These are phyloP conservation scores for Ampelomyces quisqualis DNA, from an alignment of 2,329 filamentous ascomycete genomes.

Conservation along the genomic window DNA sequence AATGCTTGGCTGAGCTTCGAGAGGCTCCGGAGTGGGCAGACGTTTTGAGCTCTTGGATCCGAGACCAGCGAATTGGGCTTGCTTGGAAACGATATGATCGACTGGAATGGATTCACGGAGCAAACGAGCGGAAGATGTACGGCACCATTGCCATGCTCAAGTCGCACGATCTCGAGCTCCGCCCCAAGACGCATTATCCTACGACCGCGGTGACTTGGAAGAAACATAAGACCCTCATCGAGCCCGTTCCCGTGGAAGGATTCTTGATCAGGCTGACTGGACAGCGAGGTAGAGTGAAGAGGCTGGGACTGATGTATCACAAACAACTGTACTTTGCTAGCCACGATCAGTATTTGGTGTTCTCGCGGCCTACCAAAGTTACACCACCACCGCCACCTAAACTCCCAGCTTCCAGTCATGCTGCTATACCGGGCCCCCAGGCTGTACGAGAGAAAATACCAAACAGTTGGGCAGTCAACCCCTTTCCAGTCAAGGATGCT, in stretches of 20 bases:
- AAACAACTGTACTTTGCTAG: slow-evolving; percentile 66
- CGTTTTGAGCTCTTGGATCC: slow-evolving; percentile 60
- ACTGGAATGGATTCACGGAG: slow-evolving; percentile 67
- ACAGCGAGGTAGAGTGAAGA: slow-evolving; percentile 60
- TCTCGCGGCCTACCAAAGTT: slow-evolving; percentile 61
- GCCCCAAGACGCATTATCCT: slow-evolving; percentile 66
- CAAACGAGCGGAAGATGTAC: slow-evolving; percentile 68
- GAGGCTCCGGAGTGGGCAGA: slow-evolving; percentile 60
- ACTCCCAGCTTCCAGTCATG: slow-evolving; percentile 47
- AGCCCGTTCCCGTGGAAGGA: slow-evolving; percentile 65
- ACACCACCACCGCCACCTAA: slow-evolving; percentile 59
- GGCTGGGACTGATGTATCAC: slow-evolving; percentile 62
- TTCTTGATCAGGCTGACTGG: slow-evolving; percentile 66
- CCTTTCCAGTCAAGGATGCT: slow-evolving; percentile 57
- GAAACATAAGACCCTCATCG: slow-evolving; percentile 50
- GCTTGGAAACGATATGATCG: slow-evolving; percentile 70
- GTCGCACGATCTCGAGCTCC: slow-evolving; percentile 65
- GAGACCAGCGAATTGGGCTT: slow-evolving; percentile 61
- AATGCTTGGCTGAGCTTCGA: slow-evolving; percentile 61
- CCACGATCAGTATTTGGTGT: slow-evolving; percentile 64
- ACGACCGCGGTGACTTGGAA: slow-evolving; percentile 49
- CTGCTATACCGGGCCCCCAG: slow-evolving; percentile 55
- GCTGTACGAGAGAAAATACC: slow-evolving; percentile 60
- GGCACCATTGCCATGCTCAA: slow-evolving; percentile 67
- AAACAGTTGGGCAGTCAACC: slow-evolving; percentile 62